These are phyloP conservation scores for Penicillium sp. DNA, from an alignment of 2,329 filamentous ascomycete species.

Conservation along the genomic window DNA sequence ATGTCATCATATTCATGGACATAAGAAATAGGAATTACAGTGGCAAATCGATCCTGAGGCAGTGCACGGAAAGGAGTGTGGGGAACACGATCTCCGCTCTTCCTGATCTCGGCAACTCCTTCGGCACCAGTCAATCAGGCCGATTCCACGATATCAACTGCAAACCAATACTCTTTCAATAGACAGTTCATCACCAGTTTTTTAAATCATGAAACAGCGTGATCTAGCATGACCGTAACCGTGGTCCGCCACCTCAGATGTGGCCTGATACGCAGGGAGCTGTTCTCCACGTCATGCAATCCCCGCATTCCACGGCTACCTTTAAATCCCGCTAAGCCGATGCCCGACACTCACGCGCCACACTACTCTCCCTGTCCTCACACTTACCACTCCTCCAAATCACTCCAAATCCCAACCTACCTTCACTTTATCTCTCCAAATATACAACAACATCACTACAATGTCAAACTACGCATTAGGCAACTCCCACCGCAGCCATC, in stretches of 20 bases:
- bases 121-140: not conserved
- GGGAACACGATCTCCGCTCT: not conserved
- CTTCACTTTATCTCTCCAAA: not conserved
- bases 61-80: not conserved
- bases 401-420: not conserved
- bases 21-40: not conserved
- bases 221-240: not conserved
- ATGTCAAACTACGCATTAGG: slow-evolving; percentile 25
- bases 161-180: not conserved
- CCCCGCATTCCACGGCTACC: slow-evolving; percentile 17
- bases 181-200: not conserved
- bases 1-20: not conserved
- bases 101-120: not conserved
- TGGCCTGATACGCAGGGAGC: not conserved
- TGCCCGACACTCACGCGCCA: slow-evolving; percentile 5
- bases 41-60: not conserved
- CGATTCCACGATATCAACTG: not conserved
- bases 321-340: slow-evolving; percentile 7
- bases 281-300: slow-evolving; percentile 21
- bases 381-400: not conserved
- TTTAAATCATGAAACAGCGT: not conserved
- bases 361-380: not conserved
- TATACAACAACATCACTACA: not conserved
- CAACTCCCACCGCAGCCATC: slow-evolving; percentile 12
- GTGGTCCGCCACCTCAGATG: not conserved